A percentile compares a stretch with the other conserved stretches of the same genome.
These are phyloP conservation scores for Lactarius deliciosus DNA, from an alignment of 768 basidiomycete species.

Conservation along the genomic window DNA sequence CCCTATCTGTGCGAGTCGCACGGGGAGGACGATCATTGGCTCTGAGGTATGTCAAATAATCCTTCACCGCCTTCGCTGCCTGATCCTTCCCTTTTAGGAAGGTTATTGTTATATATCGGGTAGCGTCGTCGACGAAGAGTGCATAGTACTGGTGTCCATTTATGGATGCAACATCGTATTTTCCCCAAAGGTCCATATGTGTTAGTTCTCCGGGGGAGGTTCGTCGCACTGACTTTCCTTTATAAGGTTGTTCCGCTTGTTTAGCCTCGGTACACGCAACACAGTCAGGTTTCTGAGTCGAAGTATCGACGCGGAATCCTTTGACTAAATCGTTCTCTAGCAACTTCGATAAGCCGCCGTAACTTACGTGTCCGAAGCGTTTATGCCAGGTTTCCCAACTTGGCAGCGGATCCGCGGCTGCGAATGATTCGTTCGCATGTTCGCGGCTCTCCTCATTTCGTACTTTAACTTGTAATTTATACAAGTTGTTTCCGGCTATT, in stretches of 20 bases:
- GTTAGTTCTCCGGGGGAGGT: background rate
- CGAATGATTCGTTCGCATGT: too few species aligned
- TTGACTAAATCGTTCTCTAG: fast-evolving
- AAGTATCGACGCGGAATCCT: background rate
- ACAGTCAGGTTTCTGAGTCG: background rate
- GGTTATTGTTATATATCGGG: background rate
- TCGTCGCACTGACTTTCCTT: fast-evolving
- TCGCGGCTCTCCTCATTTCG: too few species aligned
- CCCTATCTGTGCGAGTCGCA: too few species aligned
- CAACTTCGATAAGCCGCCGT: background rate
- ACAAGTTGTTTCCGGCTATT: too few species aligned
- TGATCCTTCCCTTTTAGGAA: too few species aligned
- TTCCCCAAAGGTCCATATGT: background rate
- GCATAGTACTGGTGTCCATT: background rate
- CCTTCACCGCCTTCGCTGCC: too few species aligned
- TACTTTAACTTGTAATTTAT: too few species aligned
- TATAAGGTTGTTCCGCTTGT: background rate
- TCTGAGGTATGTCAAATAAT: too few species aligned
- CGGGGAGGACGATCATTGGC: too few species aligned
- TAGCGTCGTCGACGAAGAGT: background rate
- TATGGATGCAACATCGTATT: background rate
- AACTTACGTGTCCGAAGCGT: background rate
- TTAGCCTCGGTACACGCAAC: background rate
- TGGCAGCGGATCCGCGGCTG: too few species aligned
- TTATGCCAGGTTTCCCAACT: background rate